Evolutionary conservation across 2,329 filamentous ascomycete genomes (phyloP).

Genomic region (Fusarium luffae): DNA sequence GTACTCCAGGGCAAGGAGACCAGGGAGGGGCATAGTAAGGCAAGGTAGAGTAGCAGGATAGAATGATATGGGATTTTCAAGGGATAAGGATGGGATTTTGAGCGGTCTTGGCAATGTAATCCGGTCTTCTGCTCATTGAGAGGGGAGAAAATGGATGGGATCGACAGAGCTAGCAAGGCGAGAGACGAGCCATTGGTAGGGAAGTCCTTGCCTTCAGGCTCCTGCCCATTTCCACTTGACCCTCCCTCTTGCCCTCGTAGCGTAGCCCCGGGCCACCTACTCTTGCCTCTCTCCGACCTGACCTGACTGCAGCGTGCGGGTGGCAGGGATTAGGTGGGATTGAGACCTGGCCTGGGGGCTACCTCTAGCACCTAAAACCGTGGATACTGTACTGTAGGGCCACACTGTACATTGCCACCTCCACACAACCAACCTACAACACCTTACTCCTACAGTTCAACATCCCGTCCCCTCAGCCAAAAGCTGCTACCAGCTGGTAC

Average conservation of each 20-base stretch:
- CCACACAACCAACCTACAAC: conserved; percentile 31
- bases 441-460: conserved; percentile 3
- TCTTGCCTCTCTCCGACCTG: not conserved
- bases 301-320: not conserved
- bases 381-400: not conserved
- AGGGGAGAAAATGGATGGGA: conserved; percentile 19
- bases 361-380: not conserved
- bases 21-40: not conserved
- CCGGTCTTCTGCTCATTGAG: conserved; percentile 16
- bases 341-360: not conserved
- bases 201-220: conserved; percentile 21
- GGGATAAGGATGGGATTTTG: conserved; percentile 35
- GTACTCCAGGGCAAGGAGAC: conserved; percentile 1
- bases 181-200: conserved; percentile 19
- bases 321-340: not conserved
- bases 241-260: conserved; percentile 11
- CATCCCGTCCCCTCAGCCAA: conserved; percentile 12
- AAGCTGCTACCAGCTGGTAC: conserved; percentile 15
- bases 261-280: not conserved
- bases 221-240: conserved; percentile 22
- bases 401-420: conserved; percentile 47
- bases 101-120: conserved; percentile 12
- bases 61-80: conserved; percentile 22
- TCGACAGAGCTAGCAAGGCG: conserved; percentile 29
- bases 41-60: not conserved